Conservation (phyloP, 2,329 filamentous ascomycete genomes). For the Lachnellula arida region DNA sequence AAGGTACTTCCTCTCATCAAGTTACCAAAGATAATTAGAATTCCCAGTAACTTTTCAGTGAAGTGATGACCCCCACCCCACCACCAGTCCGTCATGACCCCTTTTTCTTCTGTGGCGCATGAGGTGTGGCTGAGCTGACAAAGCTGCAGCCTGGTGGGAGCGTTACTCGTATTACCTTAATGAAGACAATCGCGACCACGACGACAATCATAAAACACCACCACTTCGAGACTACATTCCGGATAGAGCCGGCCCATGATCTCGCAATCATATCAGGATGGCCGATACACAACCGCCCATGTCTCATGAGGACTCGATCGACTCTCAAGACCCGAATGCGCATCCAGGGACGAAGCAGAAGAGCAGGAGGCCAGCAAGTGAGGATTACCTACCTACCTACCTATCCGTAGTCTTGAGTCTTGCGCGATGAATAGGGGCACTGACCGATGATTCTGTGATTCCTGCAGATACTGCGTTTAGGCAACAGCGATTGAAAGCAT, state of each 20-base stretch:
- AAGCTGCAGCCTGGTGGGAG: too few species aligned
- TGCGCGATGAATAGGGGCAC: conserved; percentile 13
- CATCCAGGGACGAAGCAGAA: conserved; percentile 73
- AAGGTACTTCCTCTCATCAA: too few species aligned
- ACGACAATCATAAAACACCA: conserved; percentile 12
- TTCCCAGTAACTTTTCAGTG: too few species aligned
- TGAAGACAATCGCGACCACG: conserved; percentile 9
- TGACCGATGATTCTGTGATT: conserved; percentile 14
- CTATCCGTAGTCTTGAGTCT: too few species aligned
- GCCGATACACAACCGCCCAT: conserved; percentile 25
- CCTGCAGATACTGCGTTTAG: conserved; percentile 84
- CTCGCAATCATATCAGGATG: conserved; percentile 25
- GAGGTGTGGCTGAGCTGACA: neutral
- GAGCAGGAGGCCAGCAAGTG: conserved; percentile 87
- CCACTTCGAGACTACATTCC: conserved; percentile 4
- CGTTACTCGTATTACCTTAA: neutral
- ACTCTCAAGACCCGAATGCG: conserved; percentile 48
- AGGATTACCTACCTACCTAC: conserved; percentile 31
- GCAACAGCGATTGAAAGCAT: conserved; percentile 95
- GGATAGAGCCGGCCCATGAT: conserved; percentile 25
- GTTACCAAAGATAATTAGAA: too few species aligned
- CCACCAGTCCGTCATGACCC: too few species aligned
- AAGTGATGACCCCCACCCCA: too few species aligned
- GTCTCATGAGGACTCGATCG: conserved; percentile 44
- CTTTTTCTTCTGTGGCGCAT: conserved; percentile 1